Base-by-base conservation (phyloP, 2,329 filamentous ascomycete species). In the Cadophora sp. region DNA sequence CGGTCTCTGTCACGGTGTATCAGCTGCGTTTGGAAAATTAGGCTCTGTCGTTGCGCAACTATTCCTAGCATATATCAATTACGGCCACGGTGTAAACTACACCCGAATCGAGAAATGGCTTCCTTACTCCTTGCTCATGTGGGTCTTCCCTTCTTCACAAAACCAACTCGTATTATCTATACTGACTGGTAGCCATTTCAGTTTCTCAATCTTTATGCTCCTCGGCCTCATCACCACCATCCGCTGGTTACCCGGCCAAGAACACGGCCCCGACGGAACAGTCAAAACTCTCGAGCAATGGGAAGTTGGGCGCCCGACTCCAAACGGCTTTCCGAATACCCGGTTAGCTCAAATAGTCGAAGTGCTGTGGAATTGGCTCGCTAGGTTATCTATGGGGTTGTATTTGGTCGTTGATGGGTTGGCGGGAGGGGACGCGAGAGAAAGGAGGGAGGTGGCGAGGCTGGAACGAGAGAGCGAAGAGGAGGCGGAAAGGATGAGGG, bases 161-260 rank as follows among this genome's bases (percentile, higher is more conserved):
- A 6, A 34, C 11, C 9, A 22, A 48, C 43, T 19, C 34, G 34
- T n/a, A 7, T 27, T 26, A 26, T 27, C 14, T n/a, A 22, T 46
- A 27, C 26, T 26, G 11, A 34, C 46, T 65, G 16, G 65, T 29
- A 31, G 27, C 5, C 1, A 22, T 12, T 16, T 22, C 27, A 72
- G 70, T 11, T 73, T 72, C 59, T 73, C 72, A 14, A 66, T 68
- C 11, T 72, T 72, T 56, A 74, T 73, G 71, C 64, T 74, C 29
- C 56, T 71, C 56, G 72, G 72, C 19, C 68, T 73, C n/a, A 46
- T 69, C 6, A 68, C 65, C 9, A 73, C 72, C 7, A 58, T 69
- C 22, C 48, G 53, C 29, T 72, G 68, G 68, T 69, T 73, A 31
- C 71, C 71, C 22, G 67, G 66, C 14, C 22, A 62, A 19, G 72